Evolutionary conservation across 2,329 filamentous ascomycete species (phyloP).

Genomic region (Fusarium sp.): DNA sequence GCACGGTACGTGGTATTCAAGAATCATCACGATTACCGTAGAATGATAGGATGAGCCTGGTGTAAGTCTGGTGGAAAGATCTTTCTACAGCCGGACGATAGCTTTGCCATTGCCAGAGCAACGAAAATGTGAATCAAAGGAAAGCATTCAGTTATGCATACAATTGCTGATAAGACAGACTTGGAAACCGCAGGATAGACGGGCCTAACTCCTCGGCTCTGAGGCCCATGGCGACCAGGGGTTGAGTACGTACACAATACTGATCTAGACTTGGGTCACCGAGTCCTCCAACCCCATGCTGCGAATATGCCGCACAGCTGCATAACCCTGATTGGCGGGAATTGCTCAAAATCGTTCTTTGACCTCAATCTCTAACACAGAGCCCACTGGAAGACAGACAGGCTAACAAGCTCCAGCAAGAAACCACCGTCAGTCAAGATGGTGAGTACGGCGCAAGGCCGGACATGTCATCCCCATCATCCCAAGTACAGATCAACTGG

Average conservation of each 20-base stretch:
- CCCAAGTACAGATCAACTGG: neutral
- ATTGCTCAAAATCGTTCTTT: slow-evolving; percentile 26
- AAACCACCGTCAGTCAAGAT: slow-evolving; percentile 41
- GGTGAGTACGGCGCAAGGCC: slow-evolving; percentile 25
- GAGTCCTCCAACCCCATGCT: slow-evolving; percentile 31
- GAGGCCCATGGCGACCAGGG: slow-evolving; percentile 39
- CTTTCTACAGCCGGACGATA: neutral
- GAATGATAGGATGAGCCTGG: neutral
- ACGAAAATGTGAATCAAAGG: neutral
- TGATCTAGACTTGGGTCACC: slow-evolving; percentile 41
- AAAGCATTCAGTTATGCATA: neutral
- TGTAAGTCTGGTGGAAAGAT: neutral
- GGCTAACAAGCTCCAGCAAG: slow-evolving; percentile 17
- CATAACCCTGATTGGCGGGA: slow-evolving; percentile 42
- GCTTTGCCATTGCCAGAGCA: neutral
- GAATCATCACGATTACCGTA: neutral
- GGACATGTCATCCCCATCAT: slow-evolving; percentile 38
- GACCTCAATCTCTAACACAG: slow-evolving; percentile 37
- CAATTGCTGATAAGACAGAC: slow-evolving; percentile 25
- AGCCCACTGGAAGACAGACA: slow-evolving; percentile 17
- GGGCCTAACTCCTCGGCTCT: slow-evolving; percentile 47
- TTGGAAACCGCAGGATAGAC: slow-evolving; percentile 40
- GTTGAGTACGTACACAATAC: slow-evolving; percentile 21
- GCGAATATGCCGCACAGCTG: slow-evolving; percentile 43
- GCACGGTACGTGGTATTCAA: neutral